Evolutionary conservation across 805 yeast genomes (phyloP), one percentile per base, ranked within the genome.

Genomic region (Suhomyces tanzawaensis): DNA sequence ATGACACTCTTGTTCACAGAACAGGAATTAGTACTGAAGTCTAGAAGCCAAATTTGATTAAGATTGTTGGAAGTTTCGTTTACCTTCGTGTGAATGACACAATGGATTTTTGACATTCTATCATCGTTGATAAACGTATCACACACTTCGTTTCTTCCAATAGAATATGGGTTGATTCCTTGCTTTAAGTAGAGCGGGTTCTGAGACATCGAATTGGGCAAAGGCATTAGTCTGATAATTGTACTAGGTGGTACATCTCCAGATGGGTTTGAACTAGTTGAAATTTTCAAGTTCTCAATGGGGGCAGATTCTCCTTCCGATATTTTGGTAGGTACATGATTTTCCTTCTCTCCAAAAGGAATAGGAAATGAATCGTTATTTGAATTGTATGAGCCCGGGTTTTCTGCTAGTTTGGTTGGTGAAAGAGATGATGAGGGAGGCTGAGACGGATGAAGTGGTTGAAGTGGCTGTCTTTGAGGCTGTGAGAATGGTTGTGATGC

Each of bases 71-170:
- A 7, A 9, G 23, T 21, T 21, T 21, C 23, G 52, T 82, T 87
- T 41, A 88, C 68, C 42, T 79, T 74, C 51, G 78, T 78, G 38
- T 71, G 51, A 11, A 91, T 66, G 21, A 80, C 64, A 58, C 96
- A 89, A 60, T 93, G 98, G 1, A 82, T 70, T 46, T 88, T 85
- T 2, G 97, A 90, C 50, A 91, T 74, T 32, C 96, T 64, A 48
- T 74, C 83, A 48, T 90, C 96, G 22, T 74, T 66, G 13, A 86
- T 75, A 29, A 67, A 68, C 23, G 77, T 72, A 53, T 85, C 80
- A 42, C 85, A 76, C 3, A 71, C 76, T 15, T 71, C 76, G 16
- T 76, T 74, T 24, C 98, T 68, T 1, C 99, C 98, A 38, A 91
- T 73, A 39, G 81, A 71, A 55, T 79, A 82, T 7, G 80, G 78